Conservation (phyloP, 306 rosid genomes). For the Cotoneaster glaucophyllus region DNA sequence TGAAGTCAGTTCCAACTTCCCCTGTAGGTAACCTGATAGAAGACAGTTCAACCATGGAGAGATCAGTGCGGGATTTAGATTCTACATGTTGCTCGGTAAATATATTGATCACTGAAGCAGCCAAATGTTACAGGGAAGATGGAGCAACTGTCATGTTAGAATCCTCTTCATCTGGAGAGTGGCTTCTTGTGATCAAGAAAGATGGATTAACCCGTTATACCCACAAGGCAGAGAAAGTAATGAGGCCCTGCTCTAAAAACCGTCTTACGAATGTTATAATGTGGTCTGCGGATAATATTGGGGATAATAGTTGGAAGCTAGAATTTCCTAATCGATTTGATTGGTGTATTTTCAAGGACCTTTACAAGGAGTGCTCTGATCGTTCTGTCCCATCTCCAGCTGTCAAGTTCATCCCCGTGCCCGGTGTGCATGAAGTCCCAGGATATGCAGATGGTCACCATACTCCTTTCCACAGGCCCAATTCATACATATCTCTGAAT, state of each 20-base stretch:
- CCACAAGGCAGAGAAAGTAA: slow-evolving; percentile 50
- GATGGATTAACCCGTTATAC: slow-evolving; percentile 43
- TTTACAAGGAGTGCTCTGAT: slow-evolving; percentile 63
- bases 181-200: slow-evolving; percentile 63
- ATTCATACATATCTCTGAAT: slow-evolving; percentile 41
- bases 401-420: slow-evolving; percentile 55
- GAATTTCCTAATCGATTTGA: slow-evolving; percentile 55
- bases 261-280: slow-evolving; percentile 43
- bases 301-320: slow-evolving; percentile 59
- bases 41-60: slow-evolving; percentile 16
- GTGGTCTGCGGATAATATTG: slow-evolving; percentile 31
- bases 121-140: slow-evolving; percentile 50
- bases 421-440: slow-evolving; percentile 49
- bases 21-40: slow-evolving; percentile 26
- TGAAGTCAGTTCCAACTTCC: slow-evolving; percentile 24
- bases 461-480: slow-evolving; percentile 40
- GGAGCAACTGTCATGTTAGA: slow-evolving; percentile 44
- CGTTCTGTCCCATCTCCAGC: slow-evolving; percentile 33
- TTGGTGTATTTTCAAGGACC: slow-evolving; percentile 61
- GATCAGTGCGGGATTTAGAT: slow-evolving; percentile 19
- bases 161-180: slow-evolving; percentile 40
- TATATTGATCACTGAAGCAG: slow-evolving; percentile 48
- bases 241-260: slow-evolving; percentile 46
- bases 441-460: slow-evolving; percentile 30
- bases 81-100: slow-evolving; percentile 44